Conservation (phyloP, 768 basidiomycete genomes). For the Russula compacta region DNA sequence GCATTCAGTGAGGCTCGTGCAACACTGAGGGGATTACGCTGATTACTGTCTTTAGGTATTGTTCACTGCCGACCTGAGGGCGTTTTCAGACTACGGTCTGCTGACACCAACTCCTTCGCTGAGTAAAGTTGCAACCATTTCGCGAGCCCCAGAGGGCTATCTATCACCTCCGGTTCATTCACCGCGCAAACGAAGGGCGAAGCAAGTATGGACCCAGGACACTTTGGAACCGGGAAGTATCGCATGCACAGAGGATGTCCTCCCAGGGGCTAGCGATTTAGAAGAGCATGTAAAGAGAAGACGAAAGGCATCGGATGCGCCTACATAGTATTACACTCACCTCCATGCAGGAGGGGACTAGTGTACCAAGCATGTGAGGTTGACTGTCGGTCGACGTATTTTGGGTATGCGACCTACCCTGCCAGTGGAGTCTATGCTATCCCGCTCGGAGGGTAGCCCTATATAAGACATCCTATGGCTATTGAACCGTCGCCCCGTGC, state of each 20-base stretch:
- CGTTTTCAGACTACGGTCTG: slow-evolving; percentile 54
- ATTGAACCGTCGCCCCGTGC: too few species aligned
- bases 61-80: slow-evolving; percentile 66
- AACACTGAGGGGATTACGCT: background rate
- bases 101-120: slow-evolving; percentile 21
- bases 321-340: background rate
- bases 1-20: slow-evolving; percentile 50
- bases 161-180: background rate
- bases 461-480: too few species aligned
- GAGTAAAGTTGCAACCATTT: background rate
- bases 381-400: too few species aligned
- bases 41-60: slow-evolving; percentile 42
- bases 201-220: background rate
- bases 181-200: background rate
- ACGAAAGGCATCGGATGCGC: background rate
- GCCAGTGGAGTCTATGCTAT: too few species aligned
- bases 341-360: too few species aligned
- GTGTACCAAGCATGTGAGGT: too few species aligned
- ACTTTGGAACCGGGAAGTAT: background rate
- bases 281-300: slow-evolving; percentile 13
- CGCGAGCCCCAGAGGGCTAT: background rate
- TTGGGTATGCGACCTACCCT: too few species aligned
- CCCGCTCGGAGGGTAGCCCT: too few species aligned
- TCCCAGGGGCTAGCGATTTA: background rate
- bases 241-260: background rate